These are phyloP conservation scores for Heimioporus sp. DNA, from an alignment of 768 basidiomycete species.

Conservation along the genomic window DNA sequence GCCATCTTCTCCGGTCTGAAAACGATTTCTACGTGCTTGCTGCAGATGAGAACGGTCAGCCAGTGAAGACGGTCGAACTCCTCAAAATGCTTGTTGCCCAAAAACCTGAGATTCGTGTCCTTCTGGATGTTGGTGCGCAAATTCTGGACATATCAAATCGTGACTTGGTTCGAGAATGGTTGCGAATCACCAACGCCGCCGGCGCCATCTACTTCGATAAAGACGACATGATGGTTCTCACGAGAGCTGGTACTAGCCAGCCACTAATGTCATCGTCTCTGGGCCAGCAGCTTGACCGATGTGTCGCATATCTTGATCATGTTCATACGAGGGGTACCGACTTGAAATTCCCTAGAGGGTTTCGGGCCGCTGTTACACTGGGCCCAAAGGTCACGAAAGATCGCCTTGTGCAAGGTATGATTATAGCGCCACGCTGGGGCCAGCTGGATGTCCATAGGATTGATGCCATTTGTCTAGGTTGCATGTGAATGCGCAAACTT, in stretches of 20 bases:
- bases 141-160: slow-evolving; percentile 46
- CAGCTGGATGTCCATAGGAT: no score
- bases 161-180: slow-evolving; percentile 29
- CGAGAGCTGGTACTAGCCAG: slow-evolving; percentile 31
- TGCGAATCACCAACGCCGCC: slow-evolving; percentile 20
- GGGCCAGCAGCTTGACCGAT: slow-evolving; percentile 37
- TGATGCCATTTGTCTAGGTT: slow-evolving; percentile 30
- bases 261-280: slow-evolving; percentile 39
- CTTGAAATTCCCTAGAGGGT: slow-evolving; percentile 41
- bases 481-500: slow-evolving; percentile 49
- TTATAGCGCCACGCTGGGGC: no score
- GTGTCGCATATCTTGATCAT: slow-evolving; percentile 50
- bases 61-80: slow-evolving; percentile 19
- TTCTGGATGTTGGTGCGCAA: slow-evolving; percentile 54
- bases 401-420: slow-evolving; percentile 44
- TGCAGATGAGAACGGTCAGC: slow-evolving; percentile 29
- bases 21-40: slow-evolving; percentile 33
- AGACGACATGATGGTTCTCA: slow-evolving; percentile 35
- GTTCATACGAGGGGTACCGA: slow-evolving; percentile 39
- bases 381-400: slow-evolving; percentile 51
- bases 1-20: slow-evolving; percentile 23
- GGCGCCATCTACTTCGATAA: slow-evolving; percentile 42
- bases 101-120: slow-evolving; percentile 36
- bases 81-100: slow-evolving; percentile 31
- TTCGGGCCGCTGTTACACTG: slow-evolving; percentile 46